Evolutionary conservation across 441 rosid species (phyloP), one percentile per base, ranked within the genome.

Genomic region (Populus hybrid): DNA sequence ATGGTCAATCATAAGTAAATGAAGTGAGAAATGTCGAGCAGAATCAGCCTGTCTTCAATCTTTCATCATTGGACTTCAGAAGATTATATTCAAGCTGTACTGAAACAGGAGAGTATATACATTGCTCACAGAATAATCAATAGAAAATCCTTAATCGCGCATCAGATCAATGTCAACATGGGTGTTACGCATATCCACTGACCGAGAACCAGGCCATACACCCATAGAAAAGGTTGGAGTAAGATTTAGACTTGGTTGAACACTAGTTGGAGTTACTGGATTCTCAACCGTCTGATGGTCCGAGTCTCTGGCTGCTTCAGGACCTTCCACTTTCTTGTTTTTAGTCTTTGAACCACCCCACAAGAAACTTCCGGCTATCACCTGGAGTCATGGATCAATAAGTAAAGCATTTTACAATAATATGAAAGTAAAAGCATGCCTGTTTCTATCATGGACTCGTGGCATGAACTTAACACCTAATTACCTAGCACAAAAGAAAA

Each of bases 81-180:
- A 79, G 75, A 77, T 70, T 74, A 84, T 82, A 82, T 73, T 77
- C 77, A 63, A 67, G 75, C 24, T 70, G 73, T 50, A 64, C 80
- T 73, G 76, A 73, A 80, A 78, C 83, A 77, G 73, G 83, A 59
- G 76, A 71, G 79, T 84, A 86, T 87, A 77, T 65, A 86, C 89
- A 90, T 74, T 64, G 76, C 79, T 82, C 67, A 59, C 36, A 50
- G 67, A 70, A 77, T 71, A 65, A 72, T 73, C 8, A 36, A 70
- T 26, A 67, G 50, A 50, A 50, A 68, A 36, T 67, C 59, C 76
- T 93, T 89, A 93, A 10, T 95, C 93, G 6, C 92, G 94, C 98
- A 93, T 95, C 78, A 95, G 87, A 87, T 93, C 99, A 70, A 95
- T 92, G 90, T 88, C 97, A 3, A 85, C 75, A 67, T 91, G 98